Evolutionary conservation across 768 basidiomycete species (phyloP).

Genomic region (Cystoderma amianthinum): DNA sequence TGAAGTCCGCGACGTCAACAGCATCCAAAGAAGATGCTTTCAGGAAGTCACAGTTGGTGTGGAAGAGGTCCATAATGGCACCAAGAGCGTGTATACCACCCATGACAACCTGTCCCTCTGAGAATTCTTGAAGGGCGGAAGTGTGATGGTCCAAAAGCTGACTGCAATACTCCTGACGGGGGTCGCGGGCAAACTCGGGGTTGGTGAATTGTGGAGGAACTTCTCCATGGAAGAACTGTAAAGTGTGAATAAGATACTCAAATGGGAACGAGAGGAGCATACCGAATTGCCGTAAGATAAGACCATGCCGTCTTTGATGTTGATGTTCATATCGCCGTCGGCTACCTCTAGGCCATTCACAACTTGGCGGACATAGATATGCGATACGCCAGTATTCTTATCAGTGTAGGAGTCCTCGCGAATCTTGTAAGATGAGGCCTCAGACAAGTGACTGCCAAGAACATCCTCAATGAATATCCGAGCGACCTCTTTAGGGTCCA

Average conservation of each 20-base stretch:
- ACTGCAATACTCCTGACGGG: slow-evolving; percentile 50
- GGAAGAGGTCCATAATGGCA: slow-evolving; percentile 31
- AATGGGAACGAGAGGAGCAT: slow-evolving; percentile 23
- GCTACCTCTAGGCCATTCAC: slow-evolving; percentile 83
- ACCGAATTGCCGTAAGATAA: slow-evolving; percentile 88
- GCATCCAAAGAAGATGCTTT: slow-evolving; percentile 12
- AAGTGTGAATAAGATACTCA: slow-evolving; percentile 2
- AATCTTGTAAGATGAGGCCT: slow-evolving; percentile 44
- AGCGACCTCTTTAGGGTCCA: slow-evolving; percentile 58
- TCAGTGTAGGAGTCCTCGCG: slow-evolving; percentile 88
- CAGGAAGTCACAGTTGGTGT: slow-evolving; percentile 53
- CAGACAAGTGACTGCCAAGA: slow-evolving; percentile 22
- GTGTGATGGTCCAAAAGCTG: slow-evolving; percentile 24
- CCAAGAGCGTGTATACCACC: slow-evolving; percentile 10
- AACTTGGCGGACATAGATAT: slow-evolving; percentile 83
- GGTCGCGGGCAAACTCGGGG: slow-evolving; percentile 20
- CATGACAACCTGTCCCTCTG: slow-evolving; percentile 29
- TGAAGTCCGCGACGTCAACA: slow-evolving; percentile 31
- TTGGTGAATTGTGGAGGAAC: slow-evolving; percentile 30
- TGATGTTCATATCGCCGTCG: slow-evolving; percentile 91
- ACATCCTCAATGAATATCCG: slow-evolving; percentile 50
- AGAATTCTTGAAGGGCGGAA: slow-evolving; percentile 15
- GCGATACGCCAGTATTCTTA: slow-evolving; percentile 75
- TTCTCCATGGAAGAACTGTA: slow-evolving; percentile 71
- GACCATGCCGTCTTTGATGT: slow-evolving; percentile 78